These are phyloP conservation scores for Xylogone sp. DNA, from an alignment of 2,329 filamentous ascomycete genomes.

Conservation along the genomic window DNA sequence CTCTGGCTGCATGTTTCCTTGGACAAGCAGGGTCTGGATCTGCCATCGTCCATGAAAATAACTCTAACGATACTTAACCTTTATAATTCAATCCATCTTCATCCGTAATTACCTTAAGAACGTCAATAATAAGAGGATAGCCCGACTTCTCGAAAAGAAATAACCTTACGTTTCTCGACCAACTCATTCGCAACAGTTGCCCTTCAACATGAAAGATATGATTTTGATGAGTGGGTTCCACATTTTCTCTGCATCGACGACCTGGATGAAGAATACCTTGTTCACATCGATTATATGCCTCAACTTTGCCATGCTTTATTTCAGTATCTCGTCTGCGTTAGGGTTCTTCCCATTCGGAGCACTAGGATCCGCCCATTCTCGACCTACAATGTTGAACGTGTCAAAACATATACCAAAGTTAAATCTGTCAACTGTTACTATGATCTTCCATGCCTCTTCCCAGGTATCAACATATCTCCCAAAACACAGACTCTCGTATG, in stretches of 20 bases:
- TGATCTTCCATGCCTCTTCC: slow-evolving; percentile 67
- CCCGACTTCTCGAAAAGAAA: slow-evolving; percentile 62
- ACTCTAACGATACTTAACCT: slow-evolving; percentile 53
- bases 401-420: slow-evolving; percentile 77
- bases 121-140: slow-evolving; percentile 51
- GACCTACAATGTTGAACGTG: slow-evolving; percentile 71
- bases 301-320: slow-evolving; percentile 22
- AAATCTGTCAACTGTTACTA: slow-evolving; percentile 56
- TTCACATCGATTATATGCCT: slow-evolving; percentile 44
- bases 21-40: slow-evolving; percentile 39
- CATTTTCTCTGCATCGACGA: slow-evolving; percentile 71
- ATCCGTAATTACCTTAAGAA: slow-evolving; percentile 48
- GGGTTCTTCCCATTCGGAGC: slow-evolving; percentile 44
- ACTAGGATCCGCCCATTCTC: slow-evolving; percentile 66
- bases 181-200: slow-evolving; percentile 67
- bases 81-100: slow-evolving; percentile 49
- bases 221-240: slow-evolving; percentile 47
- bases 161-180: slow-evolving; percentile 69
- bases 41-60: slow-evolving; percentile 50
- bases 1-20: slow-evolving; percentile 44
- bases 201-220: slow-evolving; percentile 55
- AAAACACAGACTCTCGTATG: slow-evolving; percentile 71
- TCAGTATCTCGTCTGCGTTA: slow-evolving; percentile 52
- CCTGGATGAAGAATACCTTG: slow-evolving; percentile 72
- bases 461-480: slow-evolving; percentile 68